Base-by-base conservation (phyloP, 2,329 filamentous ascomycete species). In the Cephalotrichum gorgonifer region DNA sequence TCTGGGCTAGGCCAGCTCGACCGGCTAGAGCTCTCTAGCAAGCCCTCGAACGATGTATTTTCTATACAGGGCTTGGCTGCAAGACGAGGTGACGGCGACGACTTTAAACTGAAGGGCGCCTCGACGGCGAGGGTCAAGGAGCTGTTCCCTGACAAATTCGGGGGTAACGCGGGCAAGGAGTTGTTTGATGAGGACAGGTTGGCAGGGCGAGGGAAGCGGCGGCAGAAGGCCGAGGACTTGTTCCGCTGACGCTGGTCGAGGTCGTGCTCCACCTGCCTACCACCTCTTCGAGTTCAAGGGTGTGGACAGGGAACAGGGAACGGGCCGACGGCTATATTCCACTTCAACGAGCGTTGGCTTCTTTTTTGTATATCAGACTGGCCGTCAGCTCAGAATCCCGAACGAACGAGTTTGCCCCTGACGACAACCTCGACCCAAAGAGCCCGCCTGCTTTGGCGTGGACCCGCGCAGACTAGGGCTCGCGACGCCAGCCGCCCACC, bases 181-280 rank as follows among this genome's bases (percentile, higher is more conserved):
- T 85, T 89, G 60, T 63, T 88, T 15, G 86, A 88, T 57, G 73
- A 75, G 2, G 75, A 80, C 51, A 79, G 69, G 53, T 58, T 80
- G 25, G 75, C 79, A 48, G 78, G 76, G 2, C 71, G 80, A 53
- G 72, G 76, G 14, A 71, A 73, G 51, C 73, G 71, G 53, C 76
- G 86, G 54, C 78, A 83, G 56, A 81, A 72, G 59, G 86, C 86
- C 0, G 83, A 87, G 57, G 86, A 90, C 65, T 69, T 86, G 54
- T 90, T 88, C 60, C 72, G 74, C 53, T 88, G 63, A 49, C 39
- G 12, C 8, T n/a, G n/a, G n/a, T n/a, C n/a, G n/a, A n/a, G n/a
- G n/a, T n/a, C n/a, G n/a, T n/a, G n/a, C n/a, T n/a, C n/a, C n/a
- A n/a, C n/a, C n/a, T n/a, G n/a, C n/a, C n/a, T n/a, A n/a, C n/a